Evolutionary conservation across 2,329 filamentous ascomycete species (phyloP), one percentile per base, ranked within the genome.

Genomic region (Stagonosporopsis vannaccii): DNA sequence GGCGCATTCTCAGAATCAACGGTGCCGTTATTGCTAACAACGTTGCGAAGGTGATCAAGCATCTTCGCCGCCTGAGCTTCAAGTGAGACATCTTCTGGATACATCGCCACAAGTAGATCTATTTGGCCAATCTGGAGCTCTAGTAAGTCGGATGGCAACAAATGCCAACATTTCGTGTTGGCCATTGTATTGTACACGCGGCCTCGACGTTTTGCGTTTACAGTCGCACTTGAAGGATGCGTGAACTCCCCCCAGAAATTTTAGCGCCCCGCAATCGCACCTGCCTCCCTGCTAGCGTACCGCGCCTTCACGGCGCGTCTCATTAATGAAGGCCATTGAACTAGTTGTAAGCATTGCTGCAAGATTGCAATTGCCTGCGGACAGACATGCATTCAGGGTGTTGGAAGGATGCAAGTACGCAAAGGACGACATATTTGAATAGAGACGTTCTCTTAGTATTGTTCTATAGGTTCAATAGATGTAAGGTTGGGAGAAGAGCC

Each of bases 91-190:
- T 70, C 67, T 4, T 66, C 64, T 4, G 64, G 68, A 35, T 70
- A 72, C 69, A 72, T 72, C 2, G 69, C 67, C 30, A 65, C 49
- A 22, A 72, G 37, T 15, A 72, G 61, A 45, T 72, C 69, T 35
- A 72, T 60, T 42, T 70, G 68, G 22, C 67, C 67, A 22, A 72
- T 60, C 20, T 72, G 69, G 3, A 70, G 60, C 56, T 72, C 69
- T 12, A 72, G 36, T 6, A 70, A 48, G 4, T 68, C 64, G 2
- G 42, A 49, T 8, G 69, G 69, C 11, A 72, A 54, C 2, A 67
- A 28, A 6, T 62, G 54, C 60, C 64, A 69, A 59, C 43, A 37
- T 12, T 15, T 12, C 5, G 45, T 8, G 11, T n/a, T 37, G 12
- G 45, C 20, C 51, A 61, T 59, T 15, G 13, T 28, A 11, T 26